phyloP scores from a whole-genome alignment of 192 early-diverging fungal species.

The Phlyctochytrium bullatum region DNA sequence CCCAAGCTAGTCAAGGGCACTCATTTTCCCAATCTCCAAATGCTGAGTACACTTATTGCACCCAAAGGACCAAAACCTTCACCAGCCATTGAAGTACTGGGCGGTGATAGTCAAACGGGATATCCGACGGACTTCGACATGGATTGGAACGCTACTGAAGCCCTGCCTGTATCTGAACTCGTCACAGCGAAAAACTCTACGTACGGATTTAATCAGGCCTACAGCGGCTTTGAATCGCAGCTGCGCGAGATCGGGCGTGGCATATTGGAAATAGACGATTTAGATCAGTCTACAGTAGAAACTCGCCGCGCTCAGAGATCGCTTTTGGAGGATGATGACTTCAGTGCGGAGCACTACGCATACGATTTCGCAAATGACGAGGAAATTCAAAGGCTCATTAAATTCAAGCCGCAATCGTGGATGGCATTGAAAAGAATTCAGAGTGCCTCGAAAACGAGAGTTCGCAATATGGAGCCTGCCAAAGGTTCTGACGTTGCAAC shows the following conservation, averaged over 20 bases:
- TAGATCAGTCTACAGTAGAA: conserved; percentile 44
- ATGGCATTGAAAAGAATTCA: conserved; percentile 65
- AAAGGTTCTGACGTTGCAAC: neutral
- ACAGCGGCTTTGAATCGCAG: conserved; percentile 73
- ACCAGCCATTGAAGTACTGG: conserved; percentile 53
- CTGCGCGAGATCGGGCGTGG: conserved; percentile 47
- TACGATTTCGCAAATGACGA: conserved; percentile 82
- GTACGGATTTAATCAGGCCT: conserved; percentile 92
- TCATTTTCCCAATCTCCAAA: conserved; percentile 82
- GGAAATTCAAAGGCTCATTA: conserved; percentile 76
- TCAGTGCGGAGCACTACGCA: conserved; percentile 92
- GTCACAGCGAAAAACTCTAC: conserved; percentile 37
- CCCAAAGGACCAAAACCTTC: neutral
- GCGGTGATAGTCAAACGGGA: conserved; percentile 21
- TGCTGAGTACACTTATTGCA: conserved; percentile 77
- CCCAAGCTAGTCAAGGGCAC: conserved; percentile 77
- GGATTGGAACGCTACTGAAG: conserved; percentile 83
- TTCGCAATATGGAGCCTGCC: too few relatives aligned
- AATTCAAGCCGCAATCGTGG: conserved; percentile 68
- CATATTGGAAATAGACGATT: conserved; percentile 47
- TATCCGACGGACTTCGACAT: conserved; percentile 29
- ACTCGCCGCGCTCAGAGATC: conserved; percentile 57
- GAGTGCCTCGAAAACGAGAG: too few relatives aligned
- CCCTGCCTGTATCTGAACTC: conserved; percentile 43
- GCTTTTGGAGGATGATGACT: conserved; percentile 74